Base-by-base conservation (phyloP, 164 flowering plant species). In the Litsea cubeba region DNA sequence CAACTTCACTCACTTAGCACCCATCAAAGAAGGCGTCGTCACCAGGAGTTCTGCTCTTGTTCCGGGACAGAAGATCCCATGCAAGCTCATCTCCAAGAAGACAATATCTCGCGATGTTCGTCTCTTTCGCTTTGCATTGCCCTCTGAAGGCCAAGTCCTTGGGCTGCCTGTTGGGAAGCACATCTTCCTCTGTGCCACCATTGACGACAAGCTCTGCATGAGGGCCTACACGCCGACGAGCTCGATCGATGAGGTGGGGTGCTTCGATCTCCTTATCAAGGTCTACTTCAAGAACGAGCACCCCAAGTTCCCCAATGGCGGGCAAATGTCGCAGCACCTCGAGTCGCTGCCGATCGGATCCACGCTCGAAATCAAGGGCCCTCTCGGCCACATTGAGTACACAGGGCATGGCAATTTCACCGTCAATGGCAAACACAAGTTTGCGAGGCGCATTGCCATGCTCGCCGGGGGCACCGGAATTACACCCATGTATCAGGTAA, bases 401-500 rank as follows among this genome's bases (percentile, higher is more conserved):
- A 79, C 72, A 0, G 96, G 96, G 3, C 80, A 80, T 1, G 98
- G 99, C 1, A 81, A 84, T 71, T 93, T 95, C 76, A 25, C 64
- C 1, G 96, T 90, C 50, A 85, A 84, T 62, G 92, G 96, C 23
- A 85, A 90, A 65, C 88, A 79, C n/a, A 88, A 84, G 88, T 87
- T 79, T 69, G 97, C 91, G 20, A 90, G 84, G 80, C 81, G 81
- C 74, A 83, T 95, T 1, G 87, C 97, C 14, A 93, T 95, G 99
- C 18, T 95, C 3, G 92, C 99, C 5, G 99, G 99, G n/a, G 99
- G 99, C 32, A 89, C 98, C 0, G 98, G 99, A 2, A 95, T 95
- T 73, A 95, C 99, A 0, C 99, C 99, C 0, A 84, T 95, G 0
- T 95, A 95, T 71, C 99, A 95, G 74, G 87, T 95, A 11, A 84